These are phyloP conservation scores for Prunus armeniaca DNA, from an alignment of 306 rosid genomes.

Conservation along the genomic window DNA sequence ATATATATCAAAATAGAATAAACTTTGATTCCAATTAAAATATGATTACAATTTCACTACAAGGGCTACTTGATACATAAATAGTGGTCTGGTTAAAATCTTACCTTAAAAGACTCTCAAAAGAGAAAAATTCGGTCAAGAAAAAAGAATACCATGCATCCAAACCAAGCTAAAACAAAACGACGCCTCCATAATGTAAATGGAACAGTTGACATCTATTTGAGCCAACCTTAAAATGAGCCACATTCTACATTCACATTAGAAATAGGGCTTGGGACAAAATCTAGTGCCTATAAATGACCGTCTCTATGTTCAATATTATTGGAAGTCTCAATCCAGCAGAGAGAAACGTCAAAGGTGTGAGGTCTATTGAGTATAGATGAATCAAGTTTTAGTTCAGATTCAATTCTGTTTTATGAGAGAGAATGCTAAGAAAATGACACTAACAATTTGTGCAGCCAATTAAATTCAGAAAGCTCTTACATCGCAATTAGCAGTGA, in stretches of 20 bases:
- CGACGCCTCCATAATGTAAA: no score
- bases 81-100: no score
- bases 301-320: not conserved
- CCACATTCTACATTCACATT: not conserved
- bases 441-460: not conserved
- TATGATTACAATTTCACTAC: no score
- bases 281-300: not conserved
- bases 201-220: no score
- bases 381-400: not conserved
- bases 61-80: no score
- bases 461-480: not conserved
- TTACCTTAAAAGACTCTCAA: no score
- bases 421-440: not conserved
- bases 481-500: not conserved
- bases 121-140: no score
- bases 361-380: not conserved
- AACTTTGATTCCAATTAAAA: no score
- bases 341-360: not conserved
- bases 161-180: no score
- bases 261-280: not conserved
- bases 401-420: not conserved
- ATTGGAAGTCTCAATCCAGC: not conserved
- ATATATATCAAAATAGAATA: no score
- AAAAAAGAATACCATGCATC: no score
- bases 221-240: no score